phyloP scores from a whole-genome alignment of 495 filamentous ascomycete genomes.

The Penicillium argentinense region DNA sequence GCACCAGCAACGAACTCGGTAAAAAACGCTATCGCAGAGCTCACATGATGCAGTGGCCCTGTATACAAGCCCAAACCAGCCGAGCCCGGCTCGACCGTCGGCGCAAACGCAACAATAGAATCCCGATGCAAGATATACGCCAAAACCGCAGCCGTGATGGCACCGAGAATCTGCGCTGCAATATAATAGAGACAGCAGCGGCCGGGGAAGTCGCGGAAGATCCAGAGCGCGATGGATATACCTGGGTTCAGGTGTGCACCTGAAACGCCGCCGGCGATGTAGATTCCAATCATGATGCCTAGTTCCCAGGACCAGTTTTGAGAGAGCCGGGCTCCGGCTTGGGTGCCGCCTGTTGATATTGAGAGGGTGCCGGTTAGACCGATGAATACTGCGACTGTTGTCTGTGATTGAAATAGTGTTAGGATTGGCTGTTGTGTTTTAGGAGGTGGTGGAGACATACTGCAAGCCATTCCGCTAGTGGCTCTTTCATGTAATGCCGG shows the following conservation, averaged over 20 bases:
- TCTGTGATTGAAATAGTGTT: constrained; percentile 7
- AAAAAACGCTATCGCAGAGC: constrained; percentile 43
- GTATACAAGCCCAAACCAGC: constrained; percentile 55
- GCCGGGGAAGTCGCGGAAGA: constrained; percentile 20
- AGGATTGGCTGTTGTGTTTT: background rate
- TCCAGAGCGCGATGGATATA: constrained; percentile 11
- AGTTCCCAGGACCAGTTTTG: constrained; percentile 17
- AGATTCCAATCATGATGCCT: constrained; percentile 20
- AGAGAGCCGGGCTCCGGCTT: constrained; percentile 8
- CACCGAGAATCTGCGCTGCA: constrained; percentile 13
- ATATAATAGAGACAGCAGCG: constrained; percentile 13
- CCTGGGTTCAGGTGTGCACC: constrained; percentile 20
- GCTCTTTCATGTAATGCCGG: constrained; percentile 12
- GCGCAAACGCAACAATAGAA: constrained; percentile 7
- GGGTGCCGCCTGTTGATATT: constrained; percentile 5
- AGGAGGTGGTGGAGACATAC: background rate
- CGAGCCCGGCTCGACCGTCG: constrained; percentile 4
- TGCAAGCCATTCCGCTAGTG: constrained; percentile 19
- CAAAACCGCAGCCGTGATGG: constrained; percentile 14
- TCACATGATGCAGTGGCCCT: constrained; percentile 48
- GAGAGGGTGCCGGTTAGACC: constrained; percentile 14
- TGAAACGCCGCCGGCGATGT: constrained; percentile 14
- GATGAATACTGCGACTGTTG: constrained; percentile 15
- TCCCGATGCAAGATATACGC: constrained; percentile 17
- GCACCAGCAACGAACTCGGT: constrained; percentile 23